These are phyloP conservation scores for Wickerhamiella parazyma DNA, from an alignment of 805 yeast species.

Conservation along the genomic window DNA sequence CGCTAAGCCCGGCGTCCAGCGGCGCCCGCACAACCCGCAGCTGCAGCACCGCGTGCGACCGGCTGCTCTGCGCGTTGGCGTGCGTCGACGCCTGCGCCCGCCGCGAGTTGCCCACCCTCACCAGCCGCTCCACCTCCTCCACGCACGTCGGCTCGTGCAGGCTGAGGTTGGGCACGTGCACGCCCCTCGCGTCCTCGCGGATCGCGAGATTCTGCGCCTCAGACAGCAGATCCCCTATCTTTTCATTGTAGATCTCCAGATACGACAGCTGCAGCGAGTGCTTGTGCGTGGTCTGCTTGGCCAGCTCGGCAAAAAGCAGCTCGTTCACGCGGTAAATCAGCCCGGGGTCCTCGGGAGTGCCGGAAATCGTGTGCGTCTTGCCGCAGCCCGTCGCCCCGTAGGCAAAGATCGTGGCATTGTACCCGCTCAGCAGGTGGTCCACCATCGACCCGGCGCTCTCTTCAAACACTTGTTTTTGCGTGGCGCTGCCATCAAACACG, in stretches of 20 bases:
- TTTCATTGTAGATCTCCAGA: constrained; percentile 84
- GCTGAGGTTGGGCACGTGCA: constrained; percentile 59
- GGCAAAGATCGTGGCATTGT: constrained; percentile 83
- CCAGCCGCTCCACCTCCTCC: constrained; percentile 18
- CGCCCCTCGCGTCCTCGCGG: constrained; percentile 52
- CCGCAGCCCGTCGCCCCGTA: constrained; percentile 97
- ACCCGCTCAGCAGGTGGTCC: constrained; percentile 68
- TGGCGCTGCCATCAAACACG: constrained; percentile 50
- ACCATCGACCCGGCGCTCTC: constrained; percentile 59
- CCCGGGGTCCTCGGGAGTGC: constrained; percentile 61
- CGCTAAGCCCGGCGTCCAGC: constrained; percentile 47
- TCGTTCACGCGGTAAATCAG: constrained; percentile 65
- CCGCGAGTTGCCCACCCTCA: constrained; percentile 13
- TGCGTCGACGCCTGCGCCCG: constrained; percentile 78
- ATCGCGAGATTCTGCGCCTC: constrained; percentile 37
- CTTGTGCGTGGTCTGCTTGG: constrained; percentile 38
- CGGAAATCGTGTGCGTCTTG: constrained; percentile 84
- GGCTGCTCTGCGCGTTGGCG: constrained; percentile 79
- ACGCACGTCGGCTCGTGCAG: constrained; percentile 38
- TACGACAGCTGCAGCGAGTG: constrained; percentile 48
- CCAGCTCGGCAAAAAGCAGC: constrained; percentile 55
- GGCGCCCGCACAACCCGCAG: constrained; percentile 51
- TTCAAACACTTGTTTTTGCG: constrained; percentile 55
- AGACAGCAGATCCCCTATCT: constrained; percentile 69
- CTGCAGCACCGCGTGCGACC: constrained; percentile 90